Evolutionary conservation across 106 monocot species (phyloP).

Genomic region (Ottelia alismoides): DNA sequence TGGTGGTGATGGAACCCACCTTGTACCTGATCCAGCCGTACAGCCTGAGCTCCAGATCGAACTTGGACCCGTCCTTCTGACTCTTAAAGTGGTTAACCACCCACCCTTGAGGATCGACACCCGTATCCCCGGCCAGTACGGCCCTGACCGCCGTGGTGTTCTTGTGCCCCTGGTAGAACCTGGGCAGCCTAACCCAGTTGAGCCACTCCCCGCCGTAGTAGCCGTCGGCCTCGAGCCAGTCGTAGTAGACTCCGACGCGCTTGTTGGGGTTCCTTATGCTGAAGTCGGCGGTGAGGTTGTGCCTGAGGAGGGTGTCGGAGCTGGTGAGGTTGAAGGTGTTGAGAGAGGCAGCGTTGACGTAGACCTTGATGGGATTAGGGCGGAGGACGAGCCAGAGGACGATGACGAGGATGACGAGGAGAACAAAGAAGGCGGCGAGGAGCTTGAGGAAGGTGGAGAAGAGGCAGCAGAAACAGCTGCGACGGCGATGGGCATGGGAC

Average conservation of each 20-base stretch:
- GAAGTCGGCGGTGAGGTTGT: conserved; percentile 10
- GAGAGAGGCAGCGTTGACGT: conserved; percentile 32
- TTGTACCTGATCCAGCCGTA: conserved; percentile 4
- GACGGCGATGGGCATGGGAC: not conserved
- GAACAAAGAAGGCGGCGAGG: conserved; percentile 23
- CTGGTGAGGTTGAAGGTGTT: conserved; percentile 33
- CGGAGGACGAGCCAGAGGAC: conserved; percentile 62
- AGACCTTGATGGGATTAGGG: conserved; percentile 33
- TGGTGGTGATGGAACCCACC: conserved; percentile 8
- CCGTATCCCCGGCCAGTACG: not conserved
- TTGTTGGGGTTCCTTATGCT: conserved; percentile 10
- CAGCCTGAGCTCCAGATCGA: conserved; percentile 1
- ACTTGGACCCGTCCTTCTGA: not conserved
- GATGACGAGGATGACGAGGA: conserved; percentile 39
- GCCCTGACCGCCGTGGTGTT: conserved; percentile 6
- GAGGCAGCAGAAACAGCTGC: conserved; percentile 10
- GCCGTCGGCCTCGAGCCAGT: conserved; percentile 4
- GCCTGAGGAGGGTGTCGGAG: not conserved
- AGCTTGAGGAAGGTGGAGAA: conserved; percentile 7
- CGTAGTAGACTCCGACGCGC: conserved; percentile 11
- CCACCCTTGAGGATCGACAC: not conserved
- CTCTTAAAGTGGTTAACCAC: not conserved
- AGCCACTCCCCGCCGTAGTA: conserved; percentile 22
- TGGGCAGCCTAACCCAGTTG: not conserved
- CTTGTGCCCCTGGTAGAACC: conserved; percentile 14